phyloP scores from a whole-genome alignment of 345 rosid genomes.

The Hevea brasiliensis region DNA sequence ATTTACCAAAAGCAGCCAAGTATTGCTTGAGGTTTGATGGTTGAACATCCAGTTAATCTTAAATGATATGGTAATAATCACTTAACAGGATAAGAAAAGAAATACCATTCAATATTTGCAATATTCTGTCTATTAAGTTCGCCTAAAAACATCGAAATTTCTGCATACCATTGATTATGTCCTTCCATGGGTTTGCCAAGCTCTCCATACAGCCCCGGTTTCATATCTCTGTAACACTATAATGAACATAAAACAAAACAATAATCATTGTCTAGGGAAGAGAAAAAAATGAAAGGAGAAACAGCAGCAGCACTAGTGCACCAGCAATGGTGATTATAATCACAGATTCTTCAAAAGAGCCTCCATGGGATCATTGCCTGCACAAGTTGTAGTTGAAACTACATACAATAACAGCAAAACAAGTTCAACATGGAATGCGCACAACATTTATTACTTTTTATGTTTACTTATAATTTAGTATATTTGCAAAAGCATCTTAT shows the following conservation, averaged over 20 bases:
- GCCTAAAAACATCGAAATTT: neutral
- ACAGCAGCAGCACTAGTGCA: neutral
- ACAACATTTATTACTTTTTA: neutral
- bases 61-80: neutral
- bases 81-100: neutral
- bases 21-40: neutral
- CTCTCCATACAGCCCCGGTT: slow-evolving; percentile 64
- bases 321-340: neutral
- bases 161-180: slow-evolving; percentile 68
- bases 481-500: neutral
- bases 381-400: neutral
- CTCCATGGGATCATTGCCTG: neutral
- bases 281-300: too few relatives aligned
- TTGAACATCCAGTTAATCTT: neutral
- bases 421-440: neutral
- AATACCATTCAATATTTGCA: neutral
- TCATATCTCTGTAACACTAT: slow-evolving; percentile 66
- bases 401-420: neutral
- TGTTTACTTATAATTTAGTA: neutral
- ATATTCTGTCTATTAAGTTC: neutral
- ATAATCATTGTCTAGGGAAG: neutral
- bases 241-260: neutral
- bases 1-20: neutral
- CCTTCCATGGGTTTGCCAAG: slow-evolving; percentile 79
- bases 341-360: neutral